Percentiles rank a stretch among this genome's conserved stretches.
phyloP scores from a whole-genome alignment of 176 grass and related monocot species.

The Cenchrus purpureus region DNA sequence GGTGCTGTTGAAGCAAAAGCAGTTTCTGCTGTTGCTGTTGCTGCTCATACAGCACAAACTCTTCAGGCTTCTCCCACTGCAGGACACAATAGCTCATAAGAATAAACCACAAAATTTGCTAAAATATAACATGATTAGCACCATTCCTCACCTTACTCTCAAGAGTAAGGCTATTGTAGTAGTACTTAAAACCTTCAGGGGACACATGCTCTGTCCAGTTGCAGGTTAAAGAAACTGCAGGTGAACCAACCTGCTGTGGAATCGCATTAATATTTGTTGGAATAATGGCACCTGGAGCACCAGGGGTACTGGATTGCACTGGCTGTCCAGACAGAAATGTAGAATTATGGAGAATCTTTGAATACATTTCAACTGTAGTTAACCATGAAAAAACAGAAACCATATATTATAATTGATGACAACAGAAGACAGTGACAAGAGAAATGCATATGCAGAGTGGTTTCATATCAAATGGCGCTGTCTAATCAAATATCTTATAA shows the following conservation, averaged over 20 bases:
- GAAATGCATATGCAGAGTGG: constrained; percentile 16
- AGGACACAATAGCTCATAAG: constrained; percentile 27
- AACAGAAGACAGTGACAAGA: constrained; percentile 16
- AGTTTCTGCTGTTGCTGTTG: constrained; percentile 73
- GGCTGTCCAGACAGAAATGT: constrained; percentile 53
- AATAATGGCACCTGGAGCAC: constrained; percentile 55
- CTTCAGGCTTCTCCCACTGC: constrained; percentile 99
- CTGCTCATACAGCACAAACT: constrained; percentile 85
- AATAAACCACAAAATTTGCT: not conserved
- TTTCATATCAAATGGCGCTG: constrained; percentile 18
- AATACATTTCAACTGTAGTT: constrained; percentile 29
- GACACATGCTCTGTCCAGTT: constrained; percentile 98
- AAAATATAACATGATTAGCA: constrained; percentile 11
- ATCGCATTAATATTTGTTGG: constrained; percentile 53
- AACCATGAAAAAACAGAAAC: constrained; percentile 5
- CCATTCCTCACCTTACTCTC: constrained; percentile 86
- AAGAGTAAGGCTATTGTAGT: constrained; percentile 84
- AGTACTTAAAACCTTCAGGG: constrained; percentile 98
- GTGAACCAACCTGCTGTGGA: constrained; percentile 55
- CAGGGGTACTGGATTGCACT: constrained; percentile 54
- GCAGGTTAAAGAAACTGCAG: constrained; percentile 77
- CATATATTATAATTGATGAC: constrained; percentile 16
- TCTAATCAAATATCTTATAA: not conserved
- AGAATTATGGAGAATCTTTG: constrained; percentile 23
- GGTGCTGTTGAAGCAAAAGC: constrained; percentile 93